Percentiles rank a stretch among this genome's conserved stretches.
Evolutionary conservation across 495 filamentous ascomycete species (phyloP).

Genomic region (Lophiostoma macrostomum): DNA sequence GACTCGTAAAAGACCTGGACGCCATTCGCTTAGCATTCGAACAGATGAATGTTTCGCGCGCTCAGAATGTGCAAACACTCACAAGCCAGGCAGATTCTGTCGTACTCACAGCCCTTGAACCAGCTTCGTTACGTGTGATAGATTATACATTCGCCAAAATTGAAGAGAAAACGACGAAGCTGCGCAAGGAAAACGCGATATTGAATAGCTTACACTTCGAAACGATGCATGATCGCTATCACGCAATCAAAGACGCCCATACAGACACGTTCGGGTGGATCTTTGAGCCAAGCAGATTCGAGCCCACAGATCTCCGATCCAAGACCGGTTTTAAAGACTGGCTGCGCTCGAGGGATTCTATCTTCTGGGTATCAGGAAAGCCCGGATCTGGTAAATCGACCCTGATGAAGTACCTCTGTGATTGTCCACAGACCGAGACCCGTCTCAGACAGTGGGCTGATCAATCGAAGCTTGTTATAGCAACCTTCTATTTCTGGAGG

Average conservation of each 20-base stretch:
- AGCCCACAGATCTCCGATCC: neutral
- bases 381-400: constrained; percentile 22
- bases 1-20: too few relatives aligned
- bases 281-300: neutral
- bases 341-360: neutral
- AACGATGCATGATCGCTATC: neutral
- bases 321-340: neutral
- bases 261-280: constrained; percentile 5
- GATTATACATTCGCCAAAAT: too few relatives aligned
- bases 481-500: constrained; percentile 50
- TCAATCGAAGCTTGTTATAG: constrained; percentile 13
- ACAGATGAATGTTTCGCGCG: too few relatives aligned
- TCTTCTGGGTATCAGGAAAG: constrained; percentile 14
- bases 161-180: too few relatives aligned
- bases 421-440: neutral
- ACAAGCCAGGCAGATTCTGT: too few relatives aligned
- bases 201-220: neutral
- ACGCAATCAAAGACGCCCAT: neutral
- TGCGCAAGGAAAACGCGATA: neutral
- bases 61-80: too few relatives aligned
- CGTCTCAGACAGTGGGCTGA: constrained; percentile 2
- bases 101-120: too few relatives aligned
- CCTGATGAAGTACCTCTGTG: constrained; percentile 15
- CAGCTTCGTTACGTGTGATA: too few relatives aligned
- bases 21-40: too few relatives aligned